Evolutionary conservation across 2,329 filamentous ascomycete species (phyloP).

Genomic region (Samsoniella hepiali): DNA sequence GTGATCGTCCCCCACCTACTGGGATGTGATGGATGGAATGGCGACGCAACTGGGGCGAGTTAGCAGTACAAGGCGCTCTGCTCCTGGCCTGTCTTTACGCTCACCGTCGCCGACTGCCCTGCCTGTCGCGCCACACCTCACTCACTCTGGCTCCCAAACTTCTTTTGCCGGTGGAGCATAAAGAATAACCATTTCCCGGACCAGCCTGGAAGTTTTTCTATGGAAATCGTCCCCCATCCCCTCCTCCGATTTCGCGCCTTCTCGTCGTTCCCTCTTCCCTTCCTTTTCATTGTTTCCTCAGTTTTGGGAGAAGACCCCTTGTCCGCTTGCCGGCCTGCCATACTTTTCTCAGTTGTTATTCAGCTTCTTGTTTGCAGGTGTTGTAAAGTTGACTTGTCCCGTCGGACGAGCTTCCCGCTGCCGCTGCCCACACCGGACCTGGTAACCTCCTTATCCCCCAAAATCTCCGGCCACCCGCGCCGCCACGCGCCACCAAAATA

Average conservation of each 20-base stretch:
- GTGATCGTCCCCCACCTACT: slow-evolving; percentile 6
- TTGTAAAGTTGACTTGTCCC: not conserved
- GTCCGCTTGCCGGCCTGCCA: not conserved
- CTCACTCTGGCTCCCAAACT: not conserved
- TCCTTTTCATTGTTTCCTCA: not conserved
- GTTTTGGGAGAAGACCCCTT: not conserved
- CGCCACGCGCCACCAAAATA: not conserved
- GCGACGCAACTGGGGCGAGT: not conserved
- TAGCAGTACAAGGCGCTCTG: too few species aligned
- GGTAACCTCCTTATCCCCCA: not conserved
- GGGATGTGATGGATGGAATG: not conserved
- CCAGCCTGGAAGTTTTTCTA: slow-evolving; percentile 2
- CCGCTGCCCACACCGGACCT: not conserved
- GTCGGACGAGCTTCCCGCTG: not conserved
- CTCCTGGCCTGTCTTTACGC: too few species aligned
- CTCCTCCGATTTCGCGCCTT: not conserved
- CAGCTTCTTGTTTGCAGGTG: not conserved
- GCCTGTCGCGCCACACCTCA: slow-evolving; percentile 7
- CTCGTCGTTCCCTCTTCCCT: not conserved
- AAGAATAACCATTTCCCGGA: slow-evolving; percentile 12
- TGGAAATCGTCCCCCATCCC: slow-evolving; percentile 8
- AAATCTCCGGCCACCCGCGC: not conserved
- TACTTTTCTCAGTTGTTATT: too few species aligned
- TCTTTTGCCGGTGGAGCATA: slow-evolving; percentile 16
- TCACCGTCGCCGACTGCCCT: not conserved